These are phyloP conservation scores for Tetracentron sinense DNA, from an alignment of 164 flowering plant genomes.

Conservation along the genomic window DNA sequence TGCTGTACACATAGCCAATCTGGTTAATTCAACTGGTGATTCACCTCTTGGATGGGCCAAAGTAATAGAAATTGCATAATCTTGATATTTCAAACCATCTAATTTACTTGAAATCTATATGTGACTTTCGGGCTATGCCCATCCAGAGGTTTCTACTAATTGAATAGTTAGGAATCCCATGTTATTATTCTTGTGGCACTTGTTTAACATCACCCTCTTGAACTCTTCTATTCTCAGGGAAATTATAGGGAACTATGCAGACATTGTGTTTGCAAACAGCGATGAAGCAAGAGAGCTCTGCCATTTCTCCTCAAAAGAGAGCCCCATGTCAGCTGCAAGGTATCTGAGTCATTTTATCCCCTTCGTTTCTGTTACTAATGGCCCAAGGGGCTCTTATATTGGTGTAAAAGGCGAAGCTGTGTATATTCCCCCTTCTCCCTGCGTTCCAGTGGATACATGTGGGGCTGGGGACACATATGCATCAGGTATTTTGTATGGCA, in stretches of 20 bases:
- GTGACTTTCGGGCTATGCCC: no score
- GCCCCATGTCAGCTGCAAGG: slow-evolving; percentile 61
- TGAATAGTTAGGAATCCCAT: no score
- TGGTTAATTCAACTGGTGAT: no score
- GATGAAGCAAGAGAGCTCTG: slow-evolving; percentile 89
- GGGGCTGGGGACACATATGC: slow-evolving; percentile 99
- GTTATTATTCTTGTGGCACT: no score
- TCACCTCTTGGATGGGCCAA: no score
- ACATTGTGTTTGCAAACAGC: slow-evolving; percentile 81
- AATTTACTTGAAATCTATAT: no score
- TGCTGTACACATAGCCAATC: no score
- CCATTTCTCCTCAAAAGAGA: slow-evolving; percentile 65
- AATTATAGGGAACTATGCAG: slow-evolving; percentile 76
- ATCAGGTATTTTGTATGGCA: slow-evolving; percentile 76
- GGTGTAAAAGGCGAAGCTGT: slow-evolving; percentile 90
- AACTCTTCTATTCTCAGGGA: slow-evolving; percentile 50
- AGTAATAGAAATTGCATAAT: no score
- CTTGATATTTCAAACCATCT: no score
- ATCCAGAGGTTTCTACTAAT: no score
- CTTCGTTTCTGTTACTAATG: slow-evolving; percentile 87
- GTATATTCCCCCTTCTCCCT: slow-evolving; percentile 78
- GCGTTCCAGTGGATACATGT: slow-evolving; percentile 83
- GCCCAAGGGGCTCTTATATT: slow-evolving; percentile 76
- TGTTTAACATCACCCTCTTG: background rate
- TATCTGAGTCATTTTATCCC: slow-evolving; percentile 89